phyloP scores from a whole-genome alignment of 108 stramenopile genomes.

The Skeletonema marinoi region DNA sequence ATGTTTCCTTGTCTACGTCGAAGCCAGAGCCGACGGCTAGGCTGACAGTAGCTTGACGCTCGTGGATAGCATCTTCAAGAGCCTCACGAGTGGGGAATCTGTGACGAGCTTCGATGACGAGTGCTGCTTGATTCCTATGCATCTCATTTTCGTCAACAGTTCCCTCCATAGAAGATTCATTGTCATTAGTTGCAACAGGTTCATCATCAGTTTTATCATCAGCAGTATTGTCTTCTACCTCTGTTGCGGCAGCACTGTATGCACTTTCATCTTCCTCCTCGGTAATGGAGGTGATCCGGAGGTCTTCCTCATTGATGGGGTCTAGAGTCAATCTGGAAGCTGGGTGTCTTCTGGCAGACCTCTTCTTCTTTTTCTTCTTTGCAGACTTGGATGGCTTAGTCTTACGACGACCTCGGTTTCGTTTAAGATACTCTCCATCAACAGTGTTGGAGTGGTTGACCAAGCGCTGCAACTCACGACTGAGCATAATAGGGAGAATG shows the following conservation, averaged over 20 bases:
- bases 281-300: background rate
- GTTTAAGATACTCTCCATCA: constrained; percentile 39
- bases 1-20: constrained; percentile 45
- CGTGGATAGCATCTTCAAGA: constrained; percentile 45
- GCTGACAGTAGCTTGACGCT: constrained; percentile 32
- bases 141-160: constrained; percentile 20
- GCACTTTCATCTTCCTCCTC: constrained; percentile 5
- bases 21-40: constrained; percentile 44
- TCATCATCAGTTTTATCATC: background rate
- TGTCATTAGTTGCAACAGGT: background rate
- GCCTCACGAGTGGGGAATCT: constrained; percentile 43
- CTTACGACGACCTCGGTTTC: constrained; percentile 9
- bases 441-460: constrained; percentile 37
- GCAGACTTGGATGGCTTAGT: constrained; percentile 13
- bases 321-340: background rate
- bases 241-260: constrained; percentile 13
- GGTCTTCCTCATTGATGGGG: constrained; percentile 21
- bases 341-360: constrained; percentile 22
- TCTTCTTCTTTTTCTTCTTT: constrained; percentile 32
- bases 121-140: constrained; percentile 28
- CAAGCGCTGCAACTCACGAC: constrained; percentile 43
- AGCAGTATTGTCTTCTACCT: constrained; percentile 9
- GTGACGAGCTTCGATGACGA: constrained; percentile 40
- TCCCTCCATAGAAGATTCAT: background rate
- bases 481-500: constrained; percentile 45